These are phyloP conservation scores for Aspergillus leporis DNA, from an alignment of 495 filamentous ascomycete species.

Conservation along the genomic window DNA sequence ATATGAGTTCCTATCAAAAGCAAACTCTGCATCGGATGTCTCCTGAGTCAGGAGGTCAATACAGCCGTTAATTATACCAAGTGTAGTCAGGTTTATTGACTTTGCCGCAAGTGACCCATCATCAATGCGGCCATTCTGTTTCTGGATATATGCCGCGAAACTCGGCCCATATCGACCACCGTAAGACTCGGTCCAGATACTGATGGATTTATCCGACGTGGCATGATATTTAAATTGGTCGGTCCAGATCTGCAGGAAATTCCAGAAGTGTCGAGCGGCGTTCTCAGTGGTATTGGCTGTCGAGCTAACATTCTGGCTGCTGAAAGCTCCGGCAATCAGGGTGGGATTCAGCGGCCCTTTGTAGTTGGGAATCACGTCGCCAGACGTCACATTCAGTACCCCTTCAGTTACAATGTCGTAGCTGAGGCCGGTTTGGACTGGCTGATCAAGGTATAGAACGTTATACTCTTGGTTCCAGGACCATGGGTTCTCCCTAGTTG, in stretches of 20 bases:
- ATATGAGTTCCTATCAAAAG: conserved; percentile 70
- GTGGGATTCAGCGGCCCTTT: not conserved
- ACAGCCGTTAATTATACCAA: conserved; percentile 69
- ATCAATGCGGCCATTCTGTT: conserved; percentile 59
- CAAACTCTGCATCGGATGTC: conserved; percentile 67
- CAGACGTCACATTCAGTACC: conserved; percentile 10
- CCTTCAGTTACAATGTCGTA: conserved; percentile 46
- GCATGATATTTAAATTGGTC: conserved; percentile 53
- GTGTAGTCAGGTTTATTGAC: conserved; percentile 48
- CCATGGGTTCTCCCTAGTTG: conserved; percentile 50
- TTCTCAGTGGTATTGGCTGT: conserved; percentile 56
- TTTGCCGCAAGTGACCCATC: conserved; percentile 30
- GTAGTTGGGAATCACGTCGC: conserved; percentile 6
- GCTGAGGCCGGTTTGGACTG: conserved; percentile 60
- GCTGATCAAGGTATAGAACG: conserved; percentile 65
- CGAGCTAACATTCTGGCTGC: conserved; percentile 42
- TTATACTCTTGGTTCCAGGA: conserved; percentile 62
- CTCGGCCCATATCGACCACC: conserved; percentile 68
- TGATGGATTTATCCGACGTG: conserved; percentile 43
- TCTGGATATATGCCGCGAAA: conserved; percentile 63
- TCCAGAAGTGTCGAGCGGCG: conserved; percentile 54
- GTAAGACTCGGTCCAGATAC: conserved; percentile 59
- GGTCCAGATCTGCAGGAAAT: conserved; percentile 60
- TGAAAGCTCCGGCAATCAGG: conserved; percentile 38
- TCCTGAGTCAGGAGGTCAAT: conserved; percentile 70